Evolutionary conservation across 371 early-diverging fungal species (phyloP).

Genomic region (Mortierella sp.): DNA sequence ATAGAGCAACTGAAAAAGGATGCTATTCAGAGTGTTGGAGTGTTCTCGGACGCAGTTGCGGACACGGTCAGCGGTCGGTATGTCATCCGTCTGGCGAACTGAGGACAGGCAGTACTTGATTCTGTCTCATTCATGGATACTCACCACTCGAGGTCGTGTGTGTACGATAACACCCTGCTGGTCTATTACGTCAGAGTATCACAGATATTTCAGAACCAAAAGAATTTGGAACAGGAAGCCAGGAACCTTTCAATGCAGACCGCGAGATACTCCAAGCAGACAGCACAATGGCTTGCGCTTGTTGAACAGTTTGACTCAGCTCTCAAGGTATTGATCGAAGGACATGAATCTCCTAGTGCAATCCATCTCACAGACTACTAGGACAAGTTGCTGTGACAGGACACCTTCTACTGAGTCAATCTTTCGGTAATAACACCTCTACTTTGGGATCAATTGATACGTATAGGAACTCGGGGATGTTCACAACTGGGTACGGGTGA

Average conservation of each 20-base stretch:
- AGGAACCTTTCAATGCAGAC: slow-evolving; percentile 61
- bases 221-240: slow-evolving; percentile 69
- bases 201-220: slow-evolving; percentile 66
- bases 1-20: slow-evolving; percentile 68
- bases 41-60: slow-evolving; percentile 65
- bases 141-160: too few relatives aligned
- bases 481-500: slow-evolving; percentile 81
- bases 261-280: slow-evolving; percentile 62
- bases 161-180: too few relatives aligned
- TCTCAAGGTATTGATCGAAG: slow-evolving; percentile 58
- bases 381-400: too few relatives aligned
- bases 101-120: too few relatives aligned
- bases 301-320: slow-evolving; percentile 69
- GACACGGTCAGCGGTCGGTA: slow-evolving; percentile 69
- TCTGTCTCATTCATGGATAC: not conserved
- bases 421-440: too few relatives aligned
- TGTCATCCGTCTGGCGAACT: not conserved
- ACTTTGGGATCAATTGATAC: not conserved
- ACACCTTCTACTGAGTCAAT: too few relatives aligned
- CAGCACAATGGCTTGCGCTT: slow-evolving; percentile 70
- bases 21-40: slow-evolving; percentile 59
- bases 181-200: slow-evolving; percentile 53
- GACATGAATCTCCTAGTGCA: not conserved
- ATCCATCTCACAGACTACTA: not conserved
- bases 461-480: slow-evolving; percentile 82